Evolutionary conservation across 2,329 filamentous ascomycete genomes (phyloP), one percentile per base, ranked within the genome.

Genomic region (Trichoderma atrobrunneum): DNA sequence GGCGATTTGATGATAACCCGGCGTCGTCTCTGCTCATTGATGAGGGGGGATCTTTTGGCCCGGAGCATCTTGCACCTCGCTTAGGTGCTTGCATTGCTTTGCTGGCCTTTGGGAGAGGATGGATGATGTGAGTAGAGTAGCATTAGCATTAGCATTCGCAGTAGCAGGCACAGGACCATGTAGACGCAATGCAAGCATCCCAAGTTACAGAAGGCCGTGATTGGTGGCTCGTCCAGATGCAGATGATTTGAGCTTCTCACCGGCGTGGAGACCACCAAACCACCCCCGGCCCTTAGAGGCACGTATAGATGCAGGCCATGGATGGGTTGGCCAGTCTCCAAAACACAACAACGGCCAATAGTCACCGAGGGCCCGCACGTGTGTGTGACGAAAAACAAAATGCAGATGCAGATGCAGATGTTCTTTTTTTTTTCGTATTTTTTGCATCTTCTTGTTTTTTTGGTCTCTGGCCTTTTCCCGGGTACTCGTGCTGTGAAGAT

Each of bases 371-470:
- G 32, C 43, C 32, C 56, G 51, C 68, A 71, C 68, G 68, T 64
- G 68, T 71, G 68, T 71, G 68, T 43, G 68, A 59, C 68, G 68
- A 71, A 21, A 61, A 64, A 3, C 14, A 8, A 21, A 61, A 64
- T 57, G 59, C 43, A 64, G 48, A 63, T 71, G 59, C 59, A 64
- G 60, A 63, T 70, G 57, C 60, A 62, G 67, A 70, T 63, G 60
- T 32, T 63, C 34, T 28, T 24, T 56, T 57, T 14, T 63, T n/a
- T 32, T 64, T 63, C 60, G 66, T 62, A 69, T 43, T 43, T 63
- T 71, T 56, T 43, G 48, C 54, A 43, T 36, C 24, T 57, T 56
- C 10, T 16, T 14, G 11, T 36, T 43, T 24, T 24, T 24, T n/a
- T 18, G 16, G 36, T 8, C 36, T 43, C 36, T 43, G 36, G 36